Base-by-base conservation (phyloP, 192 early-diverging fungal species). In the Rhizophagus clarus region DNA sequence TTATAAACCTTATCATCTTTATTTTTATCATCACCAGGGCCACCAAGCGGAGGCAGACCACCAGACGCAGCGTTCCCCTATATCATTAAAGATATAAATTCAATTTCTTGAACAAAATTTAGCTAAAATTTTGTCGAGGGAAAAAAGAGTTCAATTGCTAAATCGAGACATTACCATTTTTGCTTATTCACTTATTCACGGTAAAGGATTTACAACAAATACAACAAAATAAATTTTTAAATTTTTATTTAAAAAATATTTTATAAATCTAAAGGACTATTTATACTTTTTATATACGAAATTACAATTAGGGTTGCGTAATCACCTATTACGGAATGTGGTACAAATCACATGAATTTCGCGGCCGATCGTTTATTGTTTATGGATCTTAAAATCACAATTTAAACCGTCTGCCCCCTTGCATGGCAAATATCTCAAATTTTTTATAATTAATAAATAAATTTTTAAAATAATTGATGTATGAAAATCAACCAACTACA, bases 21-120 rank as follows among this genome's bases (percentile, higher is more conserved):
- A 75, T 91, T 91, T 80, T 90, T 85, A 62, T 90, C 76, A 66
- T 64, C 76, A 28, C 31, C 62, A 56, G 42, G 42, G 14, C 42
- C 89, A 79, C 91, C 93, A 70, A 88, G 90, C 1, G 86, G 88
- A 15, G 84, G 86, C n/a, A 90, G 89, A 74, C 90, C 91, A 69
- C 94, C 85, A 71, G 94, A 95, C 83, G 94, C 93, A 83, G 94
- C 90, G 85, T 96, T 94, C 87, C 95, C 95, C 95, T 96, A 90
- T 74, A 81, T 5, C 7, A 45, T 28, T n/a, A 10, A 72, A 24
- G 9, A 15, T 6, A 26, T 72, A 29, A 49, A 45, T 3, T 56
- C 51, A 56, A 56, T 22, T 20, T 56, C 1, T 56, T 22, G 6
- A 56, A 22, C 8, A 9, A 2, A 28, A 42, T 49, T 31, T 66